A percentile compares a stretch with the other conserved stretches of the same genome.
Conservation (phyloP, 805 yeast species). For the Schizosaccharomyces osmophilus region DNA sequence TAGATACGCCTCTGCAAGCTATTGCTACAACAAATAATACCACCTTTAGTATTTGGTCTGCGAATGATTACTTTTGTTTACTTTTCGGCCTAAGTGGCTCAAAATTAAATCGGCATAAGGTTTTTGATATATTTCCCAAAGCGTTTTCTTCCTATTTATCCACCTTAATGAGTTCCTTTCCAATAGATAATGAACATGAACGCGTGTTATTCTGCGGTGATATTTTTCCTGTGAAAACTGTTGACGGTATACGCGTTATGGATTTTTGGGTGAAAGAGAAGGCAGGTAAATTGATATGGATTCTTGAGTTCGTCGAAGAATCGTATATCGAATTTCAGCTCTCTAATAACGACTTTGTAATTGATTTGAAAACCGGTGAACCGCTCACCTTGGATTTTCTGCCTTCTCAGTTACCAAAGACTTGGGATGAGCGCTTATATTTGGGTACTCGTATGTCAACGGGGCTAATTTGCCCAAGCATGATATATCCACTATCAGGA, state of each 20-base stretch:
- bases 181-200: not conserved
- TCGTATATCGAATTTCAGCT: not conserved
- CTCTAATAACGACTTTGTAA: not conserved
- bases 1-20: not conserved
- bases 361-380: not conserved
- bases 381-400: not conserved
- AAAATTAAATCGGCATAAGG: not conserved
- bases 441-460: not conserved
- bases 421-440: not conserved
- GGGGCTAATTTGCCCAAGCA: not conserved
- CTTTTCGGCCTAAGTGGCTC: not conserved
- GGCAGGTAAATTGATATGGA: not conserved
- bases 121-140: not conserved
- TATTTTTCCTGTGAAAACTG: not conserved
- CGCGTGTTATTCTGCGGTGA: not conserved
- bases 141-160: not conserved
- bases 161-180: not conserved
- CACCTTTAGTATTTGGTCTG: not conserved
- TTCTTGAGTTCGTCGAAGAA: not conserved
- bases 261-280: slow-evolving; percentile 1
- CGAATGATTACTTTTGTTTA: slow-evolving; percentile 1
- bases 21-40: not conserved
- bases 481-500: not conserved
- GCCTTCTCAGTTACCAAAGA: not conserved
- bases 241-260: not conserved